Conservation (phyloP, 2,329 filamentous ascomycete species). For the Fusarium sp. region DNA sequence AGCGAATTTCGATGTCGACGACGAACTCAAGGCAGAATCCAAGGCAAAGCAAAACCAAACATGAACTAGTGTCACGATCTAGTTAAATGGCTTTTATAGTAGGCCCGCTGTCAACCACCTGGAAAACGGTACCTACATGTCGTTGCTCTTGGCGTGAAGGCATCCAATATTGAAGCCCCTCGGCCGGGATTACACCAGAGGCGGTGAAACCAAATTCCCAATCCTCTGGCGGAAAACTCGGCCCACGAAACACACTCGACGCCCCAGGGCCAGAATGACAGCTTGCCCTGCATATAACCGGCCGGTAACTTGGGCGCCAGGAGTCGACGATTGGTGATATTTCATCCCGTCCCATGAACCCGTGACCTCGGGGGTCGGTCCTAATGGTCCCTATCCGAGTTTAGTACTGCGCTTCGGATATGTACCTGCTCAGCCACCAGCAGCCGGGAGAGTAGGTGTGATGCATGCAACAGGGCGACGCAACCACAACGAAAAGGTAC, state of each 20-base stretch:
- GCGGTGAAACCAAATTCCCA: slow-evolving; percentile 20
- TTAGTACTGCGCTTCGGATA: slow-evolving; percentile 1
- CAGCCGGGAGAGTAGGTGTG: not conserved
- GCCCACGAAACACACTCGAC: slow-evolving; percentile 16
- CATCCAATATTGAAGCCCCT: not conserved
- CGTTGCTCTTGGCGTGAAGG: not conserved
- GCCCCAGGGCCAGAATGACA: slow-evolving; percentile 26
- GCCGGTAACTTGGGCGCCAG: slow-evolving; percentile 15
- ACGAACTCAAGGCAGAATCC: not conserved
- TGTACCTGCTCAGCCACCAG: slow-evolving; percentile 16
- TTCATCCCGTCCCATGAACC: slow-evolving; percentile 11
- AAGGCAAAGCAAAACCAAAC: not conserved
- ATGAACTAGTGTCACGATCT: not conserved
- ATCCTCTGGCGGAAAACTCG: not conserved
- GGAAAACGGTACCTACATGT: not conserved
- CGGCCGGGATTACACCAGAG: not conserved
- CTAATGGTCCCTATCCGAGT: slow-evolving; percentile 19
- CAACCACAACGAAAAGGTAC: not conserved
- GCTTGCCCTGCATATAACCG: slow-evolving; percentile 36
- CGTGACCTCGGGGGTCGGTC: slow-evolving; percentile 28
- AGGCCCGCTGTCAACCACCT: not conserved
- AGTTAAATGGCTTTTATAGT: not conserved
- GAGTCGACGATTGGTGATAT: slow-evolving; percentile 37
- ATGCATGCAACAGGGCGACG: slow-evolving; percentile 1
- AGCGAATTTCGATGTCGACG: not conserved